Percentiles rank a stretch among this genome's conserved stretches.
Conservation (phyloP, 441 rosid species). For the Populus hybrid region DNA sequence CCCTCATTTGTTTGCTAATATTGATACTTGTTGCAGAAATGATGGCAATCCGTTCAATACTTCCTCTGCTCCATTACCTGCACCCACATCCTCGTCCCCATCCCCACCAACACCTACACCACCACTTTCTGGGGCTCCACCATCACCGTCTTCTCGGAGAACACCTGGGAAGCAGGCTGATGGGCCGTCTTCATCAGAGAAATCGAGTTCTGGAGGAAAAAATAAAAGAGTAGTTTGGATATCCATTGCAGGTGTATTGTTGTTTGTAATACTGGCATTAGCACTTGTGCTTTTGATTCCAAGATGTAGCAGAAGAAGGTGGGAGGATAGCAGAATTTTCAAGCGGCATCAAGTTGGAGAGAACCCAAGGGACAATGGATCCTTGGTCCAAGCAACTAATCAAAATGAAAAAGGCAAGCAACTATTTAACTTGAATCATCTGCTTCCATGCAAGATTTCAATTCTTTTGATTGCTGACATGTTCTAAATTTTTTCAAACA, state of each 20-base stretch:
- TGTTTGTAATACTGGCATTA: constrained; percentile 49
- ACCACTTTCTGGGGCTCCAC: constrained; percentile 36
- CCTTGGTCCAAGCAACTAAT: constrained; percentile 41
- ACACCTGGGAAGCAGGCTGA: constrained; percentile 55
- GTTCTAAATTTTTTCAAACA: constrained; percentile 23
- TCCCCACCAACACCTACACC: constrained; percentile 40
- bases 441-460: constrained; percentile 6
- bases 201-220: constrained; percentile 39
- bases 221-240: constrained; percentile 65
- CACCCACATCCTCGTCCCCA: constrained; percentile 46
- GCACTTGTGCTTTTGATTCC: constrained; percentile 56
- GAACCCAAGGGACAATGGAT: constrained; percentile 39
- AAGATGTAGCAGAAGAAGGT: constrained; percentile 45
- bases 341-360: constrained; percentile 70
- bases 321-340: constrained; percentile 39
- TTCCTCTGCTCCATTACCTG: constrained; percentile 44
- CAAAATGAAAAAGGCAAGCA: constrained; percentile 62
- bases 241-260: constrained; percentile 59
- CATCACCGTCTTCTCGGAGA: constrained; percentile 40
- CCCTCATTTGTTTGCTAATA: constrained; percentile 17
- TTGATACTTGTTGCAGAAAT: constrained; percentile 45
- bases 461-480: background rate
- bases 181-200: constrained; percentile 53
- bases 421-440: constrained; percentile 13
- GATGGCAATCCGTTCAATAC: constrained; percentile 79